Conservation (phyloP, 768 basidiomycete species). For the Paxillus rubicundulus region DNA sequence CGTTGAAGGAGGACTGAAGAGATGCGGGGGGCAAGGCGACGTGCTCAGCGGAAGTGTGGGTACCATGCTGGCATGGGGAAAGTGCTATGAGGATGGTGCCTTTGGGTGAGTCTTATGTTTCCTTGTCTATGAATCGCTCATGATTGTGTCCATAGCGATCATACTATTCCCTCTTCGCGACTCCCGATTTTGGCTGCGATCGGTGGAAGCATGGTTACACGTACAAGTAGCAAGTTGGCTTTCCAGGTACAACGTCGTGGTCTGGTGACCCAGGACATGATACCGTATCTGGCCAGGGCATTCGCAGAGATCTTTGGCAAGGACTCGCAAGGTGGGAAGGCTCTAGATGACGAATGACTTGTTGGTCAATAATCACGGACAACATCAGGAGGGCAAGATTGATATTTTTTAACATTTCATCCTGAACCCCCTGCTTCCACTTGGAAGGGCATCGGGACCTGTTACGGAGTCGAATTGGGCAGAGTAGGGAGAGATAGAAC, state of each 20-base stretch:
- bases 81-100: constrained; percentile 83
- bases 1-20: constrained; percentile 76
- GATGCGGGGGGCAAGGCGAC: constrained; percentile 97
- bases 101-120: constrained; percentile 60
- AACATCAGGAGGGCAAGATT: not conserved
- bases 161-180: constrained; percentile 51
- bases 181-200: constrained; percentile 84
- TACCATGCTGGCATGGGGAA: constrained; percentile 91
- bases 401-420: not conserved
- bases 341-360: constrained; percentile 24
- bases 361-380: not conserved
- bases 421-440: not conserved
- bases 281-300: constrained; percentile 59
- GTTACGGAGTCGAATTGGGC: no score
- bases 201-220: constrained; percentile 85
- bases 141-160: constrained; percentile 41
- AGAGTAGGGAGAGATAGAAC: no score
- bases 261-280: constrained; percentile 80
- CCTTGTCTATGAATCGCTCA: not conserved
- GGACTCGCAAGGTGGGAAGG: constrained; percentile 38
- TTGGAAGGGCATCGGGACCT: no score
- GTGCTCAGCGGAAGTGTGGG: constrained; percentile 87
- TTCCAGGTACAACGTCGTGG: constrained; percentile 76
- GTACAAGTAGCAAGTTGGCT: constrained; percentile 74
- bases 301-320: constrained; percentile 74